Percentiles rank a stretch among this genome's conserved stretches.
These are phyloP conservation scores for Kodamaea kaohsiungensis DNA, from an alignment of 805 yeast species.

Conservation along the genomic window DNA sequence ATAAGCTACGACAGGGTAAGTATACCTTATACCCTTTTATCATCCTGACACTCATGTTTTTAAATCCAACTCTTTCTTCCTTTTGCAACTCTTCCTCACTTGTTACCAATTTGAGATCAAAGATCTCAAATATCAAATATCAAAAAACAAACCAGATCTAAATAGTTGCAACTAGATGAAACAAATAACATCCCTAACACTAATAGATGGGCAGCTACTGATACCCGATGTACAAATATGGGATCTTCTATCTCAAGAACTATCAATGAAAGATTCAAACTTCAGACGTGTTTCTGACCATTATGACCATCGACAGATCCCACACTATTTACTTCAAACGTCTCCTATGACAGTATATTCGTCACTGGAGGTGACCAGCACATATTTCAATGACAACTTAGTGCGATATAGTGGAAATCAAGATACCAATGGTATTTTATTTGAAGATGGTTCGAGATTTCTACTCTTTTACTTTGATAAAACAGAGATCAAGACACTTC, in stretches of 20 bases:
- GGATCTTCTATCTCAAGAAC: slow-evolving; percentile 8
- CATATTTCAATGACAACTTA: slow-evolving; percentile 23
- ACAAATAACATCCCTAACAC: slow-evolving; percentile 1
- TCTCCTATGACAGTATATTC: slow-evolving; percentile 25
- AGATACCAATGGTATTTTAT: slow-evolving; percentile 21
- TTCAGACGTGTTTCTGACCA: slow-evolving; percentile 11
- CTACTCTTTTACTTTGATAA: slow-evolving; percentile 23
- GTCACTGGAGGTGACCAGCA: slow-evolving; percentile 14
- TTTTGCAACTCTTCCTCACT: no score
- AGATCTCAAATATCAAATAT: not conserved
- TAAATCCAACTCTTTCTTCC: no score
- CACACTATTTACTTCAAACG: slow-evolving; percentile 23
- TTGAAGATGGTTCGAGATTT: slow-evolving; percentile 14
- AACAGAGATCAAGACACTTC: not conserved
- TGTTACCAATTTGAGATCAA: not conserved
- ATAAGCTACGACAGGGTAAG: no score
- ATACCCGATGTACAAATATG: slow-evolving; percentile 26
- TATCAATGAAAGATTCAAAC: not conserved
- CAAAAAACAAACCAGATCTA: not conserved
- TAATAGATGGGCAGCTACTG: not conserved
- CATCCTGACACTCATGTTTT: no score
- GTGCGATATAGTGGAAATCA: slow-evolving; percentile 3
- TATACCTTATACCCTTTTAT: no score
- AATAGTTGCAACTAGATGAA: not conserved
- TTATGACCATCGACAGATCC: slow-evolving; percentile 22